Conservation (phyloP, 345 rosid genomes). For the Brassica nigra region DNA sequence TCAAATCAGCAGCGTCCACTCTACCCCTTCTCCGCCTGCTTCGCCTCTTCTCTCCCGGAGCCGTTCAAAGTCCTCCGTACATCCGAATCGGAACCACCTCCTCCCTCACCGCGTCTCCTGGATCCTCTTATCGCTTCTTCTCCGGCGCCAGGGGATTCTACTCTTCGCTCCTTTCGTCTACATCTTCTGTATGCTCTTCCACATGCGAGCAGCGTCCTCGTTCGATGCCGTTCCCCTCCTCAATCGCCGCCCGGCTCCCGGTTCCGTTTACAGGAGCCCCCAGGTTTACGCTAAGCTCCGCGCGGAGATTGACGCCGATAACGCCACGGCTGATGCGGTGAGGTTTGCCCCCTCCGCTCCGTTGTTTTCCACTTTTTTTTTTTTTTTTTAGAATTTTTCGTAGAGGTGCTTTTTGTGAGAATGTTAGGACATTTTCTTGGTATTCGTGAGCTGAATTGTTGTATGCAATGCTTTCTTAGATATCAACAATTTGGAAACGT, state of each 20-base stretch:
- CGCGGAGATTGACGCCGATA: slow-evolving; percentile 78
- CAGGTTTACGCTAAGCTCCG: slow-evolving; percentile 78
- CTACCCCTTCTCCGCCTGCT: slow-evolving; percentile 79
- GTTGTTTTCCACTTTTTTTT: background rate
- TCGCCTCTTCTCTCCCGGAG: slow-evolving; percentile 64
- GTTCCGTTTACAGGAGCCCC: slow-evolving; percentile 87
- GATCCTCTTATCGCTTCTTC: slow-evolving; percentile 74
- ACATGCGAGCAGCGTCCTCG: slow-evolving; percentile 70
- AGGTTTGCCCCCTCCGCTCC: slow-evolving; percentile 36
- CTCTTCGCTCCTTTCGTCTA: slow-evolving; percentile 87
- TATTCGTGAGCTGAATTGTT: slow-evolving; percentile 2
- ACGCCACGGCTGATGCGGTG: slow-evolving; percentile 86
- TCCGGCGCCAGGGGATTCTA: slow-evolving; percentile 87
- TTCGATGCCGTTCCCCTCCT: slow-evolving; percentile 64
- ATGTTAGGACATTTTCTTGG: background rate
- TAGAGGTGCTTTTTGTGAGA: background rate
- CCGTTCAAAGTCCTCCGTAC: slow-evolving; percentile 49
- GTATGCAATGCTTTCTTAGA: slow-evolving; percentile 35
- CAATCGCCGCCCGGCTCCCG: slow-evolving; percentile 67
- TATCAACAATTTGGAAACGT: slow-evolving; percentile 85
- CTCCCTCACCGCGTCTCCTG: slow-evolving; percentile 76
- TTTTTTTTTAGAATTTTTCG: no score
- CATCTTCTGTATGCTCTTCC: slow-evolving; percentile 84
- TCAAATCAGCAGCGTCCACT: slow-evolving; percentile 65
- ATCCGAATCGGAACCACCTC: slow-evolving; percentile 39